A percentile compares a stretch with the other conserved stretches of the same genome.
Evolutionary conservation across 495 filamentous ascomycete species (phyloP).

Genomic region (Chlorociboria aeruginascens): DNA sequence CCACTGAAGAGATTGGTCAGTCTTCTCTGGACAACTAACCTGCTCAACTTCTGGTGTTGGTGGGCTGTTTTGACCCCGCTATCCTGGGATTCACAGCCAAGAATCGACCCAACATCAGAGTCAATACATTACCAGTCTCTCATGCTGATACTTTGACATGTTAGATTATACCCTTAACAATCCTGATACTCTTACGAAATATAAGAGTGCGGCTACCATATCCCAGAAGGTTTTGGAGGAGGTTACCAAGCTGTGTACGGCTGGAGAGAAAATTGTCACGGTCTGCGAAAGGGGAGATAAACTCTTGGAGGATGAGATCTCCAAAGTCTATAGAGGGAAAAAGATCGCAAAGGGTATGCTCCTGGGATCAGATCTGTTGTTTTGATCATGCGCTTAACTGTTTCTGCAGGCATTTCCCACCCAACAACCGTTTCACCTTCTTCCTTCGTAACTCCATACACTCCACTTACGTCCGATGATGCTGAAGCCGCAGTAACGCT

Average conservation of each 20-base stretch:
- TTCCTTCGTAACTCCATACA: conserved; percentile 94
- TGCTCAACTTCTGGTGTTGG: conserved; percentile 2
- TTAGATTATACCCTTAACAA: conserved; percentile 91
- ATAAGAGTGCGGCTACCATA: conserved; percentile 90
- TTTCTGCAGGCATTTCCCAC: conserved; percentile 34
- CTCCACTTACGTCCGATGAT: conserved; percentile 71
- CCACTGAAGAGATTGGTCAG: conserved; percentile 29
- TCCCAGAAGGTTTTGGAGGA: conserved; percentile 88
- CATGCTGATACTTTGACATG: conserved; percentile 4
- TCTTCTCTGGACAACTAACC: neutral
- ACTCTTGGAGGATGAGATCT: conserved; percentile 82
- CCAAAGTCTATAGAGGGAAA: conserved; percentile 97
- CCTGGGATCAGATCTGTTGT: neutral
- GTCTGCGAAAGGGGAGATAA: conserved; percentile 93
- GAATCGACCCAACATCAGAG: neutral
- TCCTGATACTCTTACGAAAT: conserved; percentile 96
- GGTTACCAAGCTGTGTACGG: conserved; percentile 67
- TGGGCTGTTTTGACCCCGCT: conserved; percentile 18
- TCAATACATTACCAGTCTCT: neutral
- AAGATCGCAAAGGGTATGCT: conserved; percentile 71
- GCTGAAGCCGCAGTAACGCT: conserved; percentile 69
- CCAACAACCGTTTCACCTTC: conserved; percentile 92
- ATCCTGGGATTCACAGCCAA: conserved; percentile 4
- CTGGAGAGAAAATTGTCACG: conserved; percentile 81
- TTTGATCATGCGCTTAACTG: neutral